Evolutionary conservation across 495 filamentous ascomycete species (phyloP).

Genomic region (Penicillium maclennaniae): DNA sequence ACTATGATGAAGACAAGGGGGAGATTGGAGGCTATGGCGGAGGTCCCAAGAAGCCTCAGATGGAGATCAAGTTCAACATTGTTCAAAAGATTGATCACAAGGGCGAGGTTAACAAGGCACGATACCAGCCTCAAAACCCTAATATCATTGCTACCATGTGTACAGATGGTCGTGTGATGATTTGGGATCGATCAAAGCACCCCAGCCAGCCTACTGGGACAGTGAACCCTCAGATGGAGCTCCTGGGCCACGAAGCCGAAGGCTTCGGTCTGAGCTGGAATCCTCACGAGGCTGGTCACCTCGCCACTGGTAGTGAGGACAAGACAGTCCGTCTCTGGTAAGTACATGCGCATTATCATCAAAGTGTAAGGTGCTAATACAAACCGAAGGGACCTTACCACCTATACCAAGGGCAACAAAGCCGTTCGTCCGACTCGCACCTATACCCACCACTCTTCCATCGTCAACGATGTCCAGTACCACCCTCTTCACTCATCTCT

Average conservation of each 20-base stretch:
- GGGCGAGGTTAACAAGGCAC: constrained; percentile 96
- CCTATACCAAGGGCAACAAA: constrained; percentile 64
- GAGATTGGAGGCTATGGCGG: constrained; percentile 90
- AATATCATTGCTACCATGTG: constrained; percentile 95
- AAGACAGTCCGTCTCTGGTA: constrained; percentile 88
- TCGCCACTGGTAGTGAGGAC: constrained; percentile 89
- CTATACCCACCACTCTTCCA: constrained; percentile 83
- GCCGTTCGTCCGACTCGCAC: constrained; percentile 63
- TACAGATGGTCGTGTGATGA: constrained; percentile 77
- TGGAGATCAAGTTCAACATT: constrained; percentile 77
- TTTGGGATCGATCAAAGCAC: constrained; percentile 97
- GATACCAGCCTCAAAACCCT: constrained; percentile 96
- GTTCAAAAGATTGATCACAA: constrained; percentile 95
- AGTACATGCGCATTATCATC: constrained; percentile 12
- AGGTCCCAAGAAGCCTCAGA: constrained; percentile 58
- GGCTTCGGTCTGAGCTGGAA: constrained; percentile 96
- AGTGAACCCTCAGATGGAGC: constrained; percentile 76
- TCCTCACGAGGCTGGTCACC: constrained; percentile 73
- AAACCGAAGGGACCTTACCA: constrained; percentile 68
- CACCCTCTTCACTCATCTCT: constrained; percentile 77
- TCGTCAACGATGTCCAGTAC: constrained; percentile 95
- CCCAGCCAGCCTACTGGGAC: constrained; percentile 64
- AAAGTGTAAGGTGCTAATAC: neutral
- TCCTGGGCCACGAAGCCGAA: constrained; percentile 81
- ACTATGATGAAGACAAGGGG: constrained; percentile 87